Evolutionary conservation across 805 yeast species (phyloP), one percentile per base, ranked within the genome.

Genomic region (Candida sphagnicola): DNA sequence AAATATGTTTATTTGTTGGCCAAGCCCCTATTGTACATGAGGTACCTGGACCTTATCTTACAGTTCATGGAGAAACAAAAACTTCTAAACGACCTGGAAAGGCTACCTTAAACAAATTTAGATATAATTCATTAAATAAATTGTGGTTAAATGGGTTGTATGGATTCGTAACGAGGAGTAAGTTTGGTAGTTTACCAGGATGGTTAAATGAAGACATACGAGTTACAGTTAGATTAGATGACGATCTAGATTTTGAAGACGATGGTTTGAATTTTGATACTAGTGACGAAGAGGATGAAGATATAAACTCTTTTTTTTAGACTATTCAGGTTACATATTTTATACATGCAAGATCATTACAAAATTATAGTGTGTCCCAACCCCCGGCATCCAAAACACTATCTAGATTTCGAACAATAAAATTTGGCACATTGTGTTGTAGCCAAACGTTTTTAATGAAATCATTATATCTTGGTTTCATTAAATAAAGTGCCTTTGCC

Each of bases 321-420:
- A 26, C n/a, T 26, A 8, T 26, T 12, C 14, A 26, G 6, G 12
- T 26, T 26, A 30, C 16, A 28, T 14, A 8, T 28, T 12, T 8
- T 28, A 8, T 28, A 28, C 8, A 12, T 21, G 10, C 24, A 10
- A 10, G 6, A 21, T 21, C n/a, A n/a, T n/a, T n/a, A n/a, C n/a
- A n/a, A n/a, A 28, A 31, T 57, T 64, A 87, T 44, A 85, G 64
- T 1, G 93, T 85, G 49, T 85, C 93, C 99, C 99, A 91, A 0
- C 99, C 99, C 6, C 99, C 99, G 28, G 83, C 77, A 58, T 91
- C 98, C 24, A 82, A 61, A 5, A 75, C 76, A 28, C 82, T 78
- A 50, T 91, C 98, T 12, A 91, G 70, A 47, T 80, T 80, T 45
- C 98, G 70, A 1, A 88, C 89, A 24, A 90, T 80, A 32, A 73